Evolutionary conservation across 1,284 basidiomycete genomes (phyloP), one percentile per base, ranked within the genome.

Genomic region (Hemileia vastatrix): DNA sequence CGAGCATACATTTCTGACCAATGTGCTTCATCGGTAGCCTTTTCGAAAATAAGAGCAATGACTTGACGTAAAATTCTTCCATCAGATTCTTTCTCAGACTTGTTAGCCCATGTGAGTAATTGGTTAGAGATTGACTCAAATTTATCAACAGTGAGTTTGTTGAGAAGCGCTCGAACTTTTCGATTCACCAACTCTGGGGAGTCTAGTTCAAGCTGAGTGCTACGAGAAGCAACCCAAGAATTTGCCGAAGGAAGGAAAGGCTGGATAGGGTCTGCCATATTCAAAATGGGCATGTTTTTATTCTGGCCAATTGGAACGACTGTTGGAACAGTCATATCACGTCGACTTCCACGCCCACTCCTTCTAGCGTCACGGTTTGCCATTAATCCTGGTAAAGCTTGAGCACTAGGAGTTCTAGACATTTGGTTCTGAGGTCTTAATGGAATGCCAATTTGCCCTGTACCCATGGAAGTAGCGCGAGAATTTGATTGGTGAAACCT

Each of bases 1-100:
- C 87, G 85, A 27, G 94, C 94, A 76, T 97, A 96, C 89, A 96
- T 95, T 80, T 90, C 88, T 8, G 88, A 92, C 87, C 89, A 95
- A 40, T 86, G 84, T 15, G 90, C 90, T 77, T 97, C 92, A 77
- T 94, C 90, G 21, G 89, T 95, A 3, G 92, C 92, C 81, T 94
- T 94, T 77, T 97, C 92, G 77, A 96, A 96, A 50, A 97, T 89
- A 59, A 96, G 85, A 68, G 86, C 85, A n/a, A 53, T 33, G 74
- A 96, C 93, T 72, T 93, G 89, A 70, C 93, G 90, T 70, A 97
- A 83, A 1, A 92, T 95, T 66, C 88, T 83, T 2, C 92, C 93
- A 74, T 97, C 90, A 74, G 84, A 88, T 81, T 98, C 93, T 69
- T 86, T 83, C 77, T 86, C 85, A 5, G 88, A 91, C 80, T 85